Base-by-base conservation (phyloP, 2,329 filamentous ascomycete species). In the Aspergillus latus region DNA sequence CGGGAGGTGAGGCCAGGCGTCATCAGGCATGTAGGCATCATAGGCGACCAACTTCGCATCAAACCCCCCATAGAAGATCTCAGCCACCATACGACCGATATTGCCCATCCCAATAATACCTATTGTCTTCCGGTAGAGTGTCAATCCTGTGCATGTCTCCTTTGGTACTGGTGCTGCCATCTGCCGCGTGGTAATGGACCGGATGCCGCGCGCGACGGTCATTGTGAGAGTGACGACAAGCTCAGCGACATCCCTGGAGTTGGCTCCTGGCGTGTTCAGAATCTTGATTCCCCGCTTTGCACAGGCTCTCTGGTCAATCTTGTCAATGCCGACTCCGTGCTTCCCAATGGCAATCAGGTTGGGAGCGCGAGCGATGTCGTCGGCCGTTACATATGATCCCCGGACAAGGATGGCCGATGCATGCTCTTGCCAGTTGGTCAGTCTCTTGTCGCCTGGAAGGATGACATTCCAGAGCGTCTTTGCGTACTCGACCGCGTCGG, bases 321-420 rank as follows among this genome's bases (percentile, higher is more conserved):
- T 79, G 54, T 80, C 77, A 39, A 79, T 73, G 0, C 78, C 78
- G 7, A 78, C 76, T 1, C 78, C 78, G 32, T 80, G 78, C 63
- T 80, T 80, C 53, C 75, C 75, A 36, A 80, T 74, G 2, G 76
- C 77, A 8, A 68, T 60, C 0, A 81, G 66, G 5, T 71, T 73
- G 0, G 68, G 71, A 32, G 68, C 69, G 1, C 65, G 62, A 4
- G 66, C 65, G 26, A 79, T 60, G 39, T 79, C 77, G 2, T 74
- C 65, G 4, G 71, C 73, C 0, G 72, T 74, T 8, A 79, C 44
- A 7, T 64, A 63, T 0, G 74, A 76, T 0, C 68, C 65, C 34
- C 73, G 69, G 32, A 80, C 68, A 1, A 80, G 60, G 1, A 80
- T 64, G 8, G 72, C 75, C 2, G 71, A 61, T 0, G 76, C 77